phyloP scores from a whole-genome alignment of 2,329 filamentous ascomycete genomes.

The Neurospora sp. region DNA sequence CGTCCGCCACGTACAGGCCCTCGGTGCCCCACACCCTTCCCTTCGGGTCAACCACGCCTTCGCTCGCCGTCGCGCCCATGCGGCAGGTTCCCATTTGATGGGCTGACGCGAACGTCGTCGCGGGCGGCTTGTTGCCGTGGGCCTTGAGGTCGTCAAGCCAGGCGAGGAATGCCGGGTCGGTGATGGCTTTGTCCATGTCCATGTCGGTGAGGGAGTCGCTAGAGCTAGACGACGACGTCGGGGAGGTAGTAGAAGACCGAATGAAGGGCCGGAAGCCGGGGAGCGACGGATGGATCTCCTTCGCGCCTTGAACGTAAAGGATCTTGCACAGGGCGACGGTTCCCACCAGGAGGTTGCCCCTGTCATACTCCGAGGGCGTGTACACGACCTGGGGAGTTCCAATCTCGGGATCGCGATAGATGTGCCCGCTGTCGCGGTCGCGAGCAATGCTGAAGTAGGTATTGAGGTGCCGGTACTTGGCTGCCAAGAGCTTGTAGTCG shows the following conservation, averaged over 20 bases:
- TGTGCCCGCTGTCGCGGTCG: conserved; percentile 61
- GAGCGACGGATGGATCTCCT: conserved; percentile 58
- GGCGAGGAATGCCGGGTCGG: neutral
- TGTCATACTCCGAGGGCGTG: conserved; percentile 58
- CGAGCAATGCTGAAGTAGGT: conserved; percentile 61
- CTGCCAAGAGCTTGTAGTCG: conserved; percentile 55
- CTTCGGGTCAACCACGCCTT: neutral
- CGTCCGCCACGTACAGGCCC: conserved; percentile 1
- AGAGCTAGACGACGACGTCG: neutral
- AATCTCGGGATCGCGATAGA: conserved; percentile 59
- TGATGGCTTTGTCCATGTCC: neutral
- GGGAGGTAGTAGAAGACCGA: conserved; percentile 10
- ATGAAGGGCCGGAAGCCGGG: conserved; percentile 52
- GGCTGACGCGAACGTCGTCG: neutral
- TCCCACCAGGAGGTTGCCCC: conserved; percentile 57
- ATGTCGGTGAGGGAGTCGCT: neutral
- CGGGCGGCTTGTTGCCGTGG: neutral
- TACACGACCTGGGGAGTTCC: conserved; percentile 58
- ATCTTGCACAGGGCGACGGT: conserved; percentile 61
- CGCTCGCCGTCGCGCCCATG: conserved; percentile 5
- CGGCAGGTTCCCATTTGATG: conserved; percentile 2
- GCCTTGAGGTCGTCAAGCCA: neutral
- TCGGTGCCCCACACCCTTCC: conserved; percentile 1
- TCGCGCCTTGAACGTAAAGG: conserved; percentile 64
- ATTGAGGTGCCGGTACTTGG: conserved; percentile 56